Evolutionary conservation across 352 stramenopile species (phyloP), one percentile per base, ranked within the genome.

Genomic region (Thalassiosira allenii): DNA sequence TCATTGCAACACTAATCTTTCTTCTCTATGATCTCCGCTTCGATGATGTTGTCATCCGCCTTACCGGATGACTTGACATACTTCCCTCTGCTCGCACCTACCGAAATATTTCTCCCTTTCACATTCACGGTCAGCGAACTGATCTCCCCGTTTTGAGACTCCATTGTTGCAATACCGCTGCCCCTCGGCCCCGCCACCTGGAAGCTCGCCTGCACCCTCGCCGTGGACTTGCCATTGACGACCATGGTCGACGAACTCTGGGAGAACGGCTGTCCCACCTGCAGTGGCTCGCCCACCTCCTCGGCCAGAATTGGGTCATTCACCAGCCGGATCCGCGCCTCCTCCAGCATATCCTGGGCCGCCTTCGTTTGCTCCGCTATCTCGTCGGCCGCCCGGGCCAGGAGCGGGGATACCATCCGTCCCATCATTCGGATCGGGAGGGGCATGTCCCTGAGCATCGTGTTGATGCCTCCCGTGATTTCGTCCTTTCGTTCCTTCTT

Each of bases 361-460:
- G 81, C 72, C 57, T 61, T 49, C 32, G 83, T 71, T 51, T 93
- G 88, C 34, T 91, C 81, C 8, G 53, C 67, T 25, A 89, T 79
- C 23, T 80, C 57, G 49, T 91, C 74, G 4, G 77, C 80, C 29
- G 87, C 40, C 20, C 57, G 82, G 3, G 69, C 76, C 27, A 92
- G 32, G 6, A 91, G 11, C 5, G 83, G 83, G 51, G 80, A 68
- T 3, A 91, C 66, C 62, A 90, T 81, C 20, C 69, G 59, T 22
- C 86, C 88, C 25, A 91, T 65, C 54, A 90, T 83, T 11, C 86
- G 80, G 44, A 93, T 61, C 12, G 77, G 73, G 4, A 91, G 63
- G 25, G 88, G 88, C 29, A 84, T 69, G 77, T 89, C 88, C 47
- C 86, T 89, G 0, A 93, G 56, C 27, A 91, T 75, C 49, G 80